A percentile compares a stretch with the other conserved stretches of the same genome.
phyloP scores from a whole-genome alignment of 2,329 filamentous ascomycete genomes.

The Penicillium olsonii region DNA sequence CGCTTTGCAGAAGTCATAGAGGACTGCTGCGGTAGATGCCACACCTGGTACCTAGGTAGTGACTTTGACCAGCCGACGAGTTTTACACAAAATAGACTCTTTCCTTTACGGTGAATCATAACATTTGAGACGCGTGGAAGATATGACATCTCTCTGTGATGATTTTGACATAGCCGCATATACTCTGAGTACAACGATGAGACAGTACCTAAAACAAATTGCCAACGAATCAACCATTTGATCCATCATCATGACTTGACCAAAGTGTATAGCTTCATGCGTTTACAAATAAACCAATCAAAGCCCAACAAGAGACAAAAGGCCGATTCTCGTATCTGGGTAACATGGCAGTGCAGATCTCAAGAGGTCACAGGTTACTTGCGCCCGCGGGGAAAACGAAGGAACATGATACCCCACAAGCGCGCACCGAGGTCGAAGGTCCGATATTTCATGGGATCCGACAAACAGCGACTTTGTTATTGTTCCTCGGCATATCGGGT shows the following conservation, averaged over 20 bases:
- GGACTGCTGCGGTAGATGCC: too few relatives aligned
- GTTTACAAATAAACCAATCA: too few relatives aligned
- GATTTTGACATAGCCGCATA: too few relatives aligned
- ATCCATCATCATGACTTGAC: slow-evolving; percentile 5
- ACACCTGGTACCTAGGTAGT: too few relatives aligned
- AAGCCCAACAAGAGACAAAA: too few relatives aligned
- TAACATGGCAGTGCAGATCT: slow-evolving; percentile 7
- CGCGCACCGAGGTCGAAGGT: neutral
- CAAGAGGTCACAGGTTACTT: slow-evolving; percentile 1
- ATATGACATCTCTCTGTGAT: too few relatives aligned
- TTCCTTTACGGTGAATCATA: too few relatives aligned
- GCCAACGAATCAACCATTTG: slow-evolving; percentile 6
- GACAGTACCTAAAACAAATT: neutral
- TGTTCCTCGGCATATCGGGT: slow-evolving; percentile 20
- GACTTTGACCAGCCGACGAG: too few relatives aligned
- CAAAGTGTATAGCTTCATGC: slow-evolving; percentile 2
- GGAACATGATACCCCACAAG: neutral
- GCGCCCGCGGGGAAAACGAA: neutral
- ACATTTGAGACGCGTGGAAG: too few relatives aligned
- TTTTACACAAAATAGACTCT: too few relatives aligned
- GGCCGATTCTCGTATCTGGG: slow-evolving; percentile 5
- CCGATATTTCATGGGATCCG: neutral
- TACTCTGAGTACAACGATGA: too few relatives aligned
- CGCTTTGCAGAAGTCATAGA: neutral
- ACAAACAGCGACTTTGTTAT: neutral